These are phyloP conservation scores for Pyricularia sp. DNA, from an alignment of 2,329 filamentous ascomycete genomes.

Conservation along the genomic window DNA sequence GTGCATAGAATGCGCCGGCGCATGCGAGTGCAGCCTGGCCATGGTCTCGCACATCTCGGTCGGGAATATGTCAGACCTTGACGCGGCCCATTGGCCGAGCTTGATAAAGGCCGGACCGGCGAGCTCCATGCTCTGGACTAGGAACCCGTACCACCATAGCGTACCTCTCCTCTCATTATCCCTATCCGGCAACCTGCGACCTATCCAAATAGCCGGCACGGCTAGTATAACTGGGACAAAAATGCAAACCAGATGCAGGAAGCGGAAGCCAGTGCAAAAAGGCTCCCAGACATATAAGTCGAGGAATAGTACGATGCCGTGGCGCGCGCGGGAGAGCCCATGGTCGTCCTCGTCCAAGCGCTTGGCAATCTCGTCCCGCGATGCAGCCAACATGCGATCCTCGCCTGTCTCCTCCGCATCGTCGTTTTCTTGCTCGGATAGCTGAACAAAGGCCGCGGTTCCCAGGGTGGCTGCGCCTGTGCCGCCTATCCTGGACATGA, in stretches of 20 bases:
- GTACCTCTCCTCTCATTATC: conserved; percentile 74
- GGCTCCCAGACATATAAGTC: conserved; percentile 77
- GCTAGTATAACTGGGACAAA: conserved; percentile 84
- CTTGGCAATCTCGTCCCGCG: conserved; percentile 67
- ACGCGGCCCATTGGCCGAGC: conserved; percentile 97
- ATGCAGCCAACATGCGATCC: conserved; percentile 77
- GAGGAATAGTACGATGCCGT: conserved; percentile 54
- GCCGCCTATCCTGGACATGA: conserved; percentile 1
- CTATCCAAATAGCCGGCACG: conserved; percentile 75
- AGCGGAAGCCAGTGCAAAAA: conserved; percentile 76
- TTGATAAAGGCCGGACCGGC: conserved; percentile 97
- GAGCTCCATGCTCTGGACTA: conserved; percentile 83
- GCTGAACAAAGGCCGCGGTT: conserved; percentile 46
- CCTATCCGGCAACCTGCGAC: conserved; percentile 48
- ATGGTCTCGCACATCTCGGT: conserved; percentile 85
- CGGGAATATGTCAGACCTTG: conserved; percentile 91
- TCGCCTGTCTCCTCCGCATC: conserved; percentile 59
- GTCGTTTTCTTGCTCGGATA: conserved; percentile 45
- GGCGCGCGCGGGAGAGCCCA: conserved; percentile 47
- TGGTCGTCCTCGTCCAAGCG: conserved; percentile 52
- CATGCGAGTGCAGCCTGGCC: conserved; percentile 91
- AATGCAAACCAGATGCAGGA: conserved; percentile 76
- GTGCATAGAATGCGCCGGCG: conserved; percentile 79
- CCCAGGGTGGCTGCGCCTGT: conserved; percentile 33
- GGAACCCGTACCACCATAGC: conserved; percentile 87